These are phyloP conservation scores for Aspergillus cavernicola DNA, from an alignment of 495 filamentous ascomycete genomes.

Conservation along the genomic window DNA sequence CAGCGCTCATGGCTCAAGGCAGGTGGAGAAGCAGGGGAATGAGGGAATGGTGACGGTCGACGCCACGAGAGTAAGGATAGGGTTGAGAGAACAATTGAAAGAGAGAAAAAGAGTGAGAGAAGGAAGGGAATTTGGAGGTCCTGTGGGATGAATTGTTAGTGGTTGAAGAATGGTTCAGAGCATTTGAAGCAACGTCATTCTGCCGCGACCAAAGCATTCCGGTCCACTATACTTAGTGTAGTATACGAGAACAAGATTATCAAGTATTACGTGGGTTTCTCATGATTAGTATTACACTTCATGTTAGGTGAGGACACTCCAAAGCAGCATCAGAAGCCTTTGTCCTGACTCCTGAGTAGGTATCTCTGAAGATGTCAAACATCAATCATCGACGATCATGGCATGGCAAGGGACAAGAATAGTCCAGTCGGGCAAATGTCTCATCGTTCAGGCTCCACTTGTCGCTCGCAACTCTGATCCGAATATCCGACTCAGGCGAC, in stretches of 20 bases:
- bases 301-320: too few species aligned
- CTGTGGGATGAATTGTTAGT: background rate
- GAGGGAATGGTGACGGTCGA: conserved; percentile 4
- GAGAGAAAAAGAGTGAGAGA: background rate
- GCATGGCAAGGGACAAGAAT: too few species aligned
- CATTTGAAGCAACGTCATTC: conserved; percentile 4
- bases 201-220: conserved; percentile 4
- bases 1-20: conserved; percentile 32
- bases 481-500: too few species aligned
- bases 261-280: background rate
- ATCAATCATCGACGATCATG: too few species aligned
- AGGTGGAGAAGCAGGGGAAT: background rate
- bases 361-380: too few species aligned
- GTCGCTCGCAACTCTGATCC: too few species aligned
- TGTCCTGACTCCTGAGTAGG: too few species aligned
- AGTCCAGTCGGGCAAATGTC: too few species aligned
- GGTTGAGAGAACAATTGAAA: conserved; percentile 1
- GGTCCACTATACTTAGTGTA: background rate
- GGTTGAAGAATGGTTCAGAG: background rate
- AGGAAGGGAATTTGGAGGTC: background rate
- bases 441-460: too few species aligned
- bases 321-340: too few species aligned
- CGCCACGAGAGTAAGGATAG: conserved; percentile 1
- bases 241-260: background rate
- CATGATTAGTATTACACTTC: too few species aligned